A percentile compares a stretch with the other conserved stretches of the same genome.
These are phyloP conservation scores for Adansonia madagascariensis DNA, from an alignment of 441 rosid genomes.

Conservation along the genomic window DNA sequence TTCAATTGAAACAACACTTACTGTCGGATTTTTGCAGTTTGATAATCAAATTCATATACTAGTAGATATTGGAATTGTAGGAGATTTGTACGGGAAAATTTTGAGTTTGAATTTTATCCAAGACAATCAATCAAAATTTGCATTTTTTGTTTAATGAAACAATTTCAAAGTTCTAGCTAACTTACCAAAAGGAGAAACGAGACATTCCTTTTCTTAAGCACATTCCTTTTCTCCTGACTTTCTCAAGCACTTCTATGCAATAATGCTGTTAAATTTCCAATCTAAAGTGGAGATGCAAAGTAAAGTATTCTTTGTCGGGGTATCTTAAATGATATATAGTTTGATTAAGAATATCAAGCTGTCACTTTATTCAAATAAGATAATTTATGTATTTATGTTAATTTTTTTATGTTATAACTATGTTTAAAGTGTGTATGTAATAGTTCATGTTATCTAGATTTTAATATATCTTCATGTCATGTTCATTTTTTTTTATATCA, in stretches of 20 bases:
- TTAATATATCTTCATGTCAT: too few relatives aligned
- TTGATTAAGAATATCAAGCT: not conserved
- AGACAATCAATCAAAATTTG: not conserved
- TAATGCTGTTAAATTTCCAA: not conserved
- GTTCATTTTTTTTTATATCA: too few relatives aligned
- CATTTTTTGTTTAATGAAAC: not conserved
- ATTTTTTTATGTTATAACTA: too few relatives aligned
- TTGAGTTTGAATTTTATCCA: not conserved
- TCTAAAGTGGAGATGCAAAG: not conserved
- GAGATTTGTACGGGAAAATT: not conserved
- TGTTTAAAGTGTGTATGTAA: too few relatives aligned
- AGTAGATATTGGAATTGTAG: not conserved
- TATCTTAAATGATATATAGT: not conserved
- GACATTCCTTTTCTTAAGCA: not conserved
- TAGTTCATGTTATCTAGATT: too few relatives aligned
- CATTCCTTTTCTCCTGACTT: not conserved
- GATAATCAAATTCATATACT: too few relatives aligned
- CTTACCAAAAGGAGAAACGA: not conserved
- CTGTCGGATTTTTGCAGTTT: not conserved
- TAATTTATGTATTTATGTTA: too few relatives aligned
- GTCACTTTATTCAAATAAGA: not conserved
- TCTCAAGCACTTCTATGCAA: not conserved
- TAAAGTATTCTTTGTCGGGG: not conserved
- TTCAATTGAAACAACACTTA: not conserved
- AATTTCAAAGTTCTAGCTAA: not conserved